Evolutionary conservation across 352 stramenopile species (phyloP), one percentile per base, ranked within the genome.

Genomic region (Globisporangium middletonii): DNA sequence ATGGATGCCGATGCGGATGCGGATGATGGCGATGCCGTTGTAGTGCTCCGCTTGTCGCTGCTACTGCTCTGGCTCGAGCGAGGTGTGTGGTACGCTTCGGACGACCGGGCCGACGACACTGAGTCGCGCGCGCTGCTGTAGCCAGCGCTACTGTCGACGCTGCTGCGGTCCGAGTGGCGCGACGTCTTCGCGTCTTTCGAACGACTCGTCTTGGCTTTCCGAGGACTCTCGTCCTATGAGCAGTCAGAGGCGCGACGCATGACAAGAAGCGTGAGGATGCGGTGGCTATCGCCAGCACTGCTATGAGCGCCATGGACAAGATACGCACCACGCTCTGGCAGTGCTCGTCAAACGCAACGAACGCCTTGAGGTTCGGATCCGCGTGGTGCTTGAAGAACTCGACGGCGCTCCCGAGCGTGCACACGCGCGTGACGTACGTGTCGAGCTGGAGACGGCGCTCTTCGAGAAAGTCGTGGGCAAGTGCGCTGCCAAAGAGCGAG

Each of bases 281-380:
- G 3, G 4, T 30, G 8, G 9, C 19, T n/a, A 54, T 18, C n/a
- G 16, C 1, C 13, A 47, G 11, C 23, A 48, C 4, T 16, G 33
- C 33, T 12, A 38, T 9, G 3, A 35, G 12, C 12, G 30, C 12
- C 6, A 7, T 28, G 2, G 28, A n/a, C 15, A 30, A 2, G 18
- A 42, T 38, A 73, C 72, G 53, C 60, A 89, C 79, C 67, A 80
- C 71, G 27, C 79, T 58, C 23, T 77, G 64, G 54, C 79, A 89
- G 65, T 89, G 68, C 27, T 74, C 66, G 37, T 86, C 79, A 50
- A 89, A 87, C n/a, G 49, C 50, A 49, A 88, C 75, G 57, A 89
- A 88, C 44, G 41, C 53, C 73, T 85, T 88, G 5, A 88, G 62
- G 18, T 72, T 57, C 12, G 53, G 55, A 33, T 81, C 67, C 0